Percentiles rank a stretch among this genome's conserved stretches.
Evolutionary conservation across 192 early-diverging fungal species (phyloP).

Genomic region (Coemansia sp.): DNA sequence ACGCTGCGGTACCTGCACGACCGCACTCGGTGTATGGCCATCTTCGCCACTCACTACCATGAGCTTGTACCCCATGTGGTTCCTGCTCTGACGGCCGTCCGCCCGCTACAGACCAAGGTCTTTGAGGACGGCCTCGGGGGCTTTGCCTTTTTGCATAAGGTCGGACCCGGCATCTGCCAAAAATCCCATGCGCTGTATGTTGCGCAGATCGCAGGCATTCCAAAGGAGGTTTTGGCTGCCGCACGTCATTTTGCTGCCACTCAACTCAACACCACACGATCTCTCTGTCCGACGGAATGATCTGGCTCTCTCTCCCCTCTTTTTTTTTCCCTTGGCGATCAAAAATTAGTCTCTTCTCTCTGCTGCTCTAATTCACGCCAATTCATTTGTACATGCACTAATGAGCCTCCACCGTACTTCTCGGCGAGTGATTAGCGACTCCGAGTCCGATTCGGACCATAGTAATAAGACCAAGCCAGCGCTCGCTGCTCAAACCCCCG

Average conservation of each 20-base stretch:
- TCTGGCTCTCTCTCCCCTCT: not conserved
- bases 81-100: slow-evolving; percentile 12
- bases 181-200: slow-evolving; percentile 70
- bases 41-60: slow-evolving; percentile 79
- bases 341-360: not conserved
- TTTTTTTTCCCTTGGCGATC: too few relatives aligned
- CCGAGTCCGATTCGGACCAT: not conserved
- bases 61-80: slow-evolving; percentile 58
- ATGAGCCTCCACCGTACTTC: not conserved
- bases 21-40: slow-evolving; percentile 54
- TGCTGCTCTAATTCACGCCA: too few relatives aligned
- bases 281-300: too few relatives aligned
- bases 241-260: slow-evolving; percentile 27
- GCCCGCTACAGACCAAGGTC: slow-evolving; percentile 29
- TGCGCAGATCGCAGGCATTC: slow-evolving; percentile 65
- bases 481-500: not conserved
- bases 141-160: slow-evolving; percentile 60
- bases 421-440: not conserved
- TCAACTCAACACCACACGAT: not conserved
- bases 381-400: not conserved
- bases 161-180: slow-evolving; percentile 61
- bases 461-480: not conserved
- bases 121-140: slow-evolving; percentile 35
- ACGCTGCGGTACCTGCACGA: slow-evolving; percentile 59
- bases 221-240: slow-evolving; percentile 40